Base-by-base conservation (phyloP, 305 asterid species). In the Stenogyne calaminthoides region DNA sequence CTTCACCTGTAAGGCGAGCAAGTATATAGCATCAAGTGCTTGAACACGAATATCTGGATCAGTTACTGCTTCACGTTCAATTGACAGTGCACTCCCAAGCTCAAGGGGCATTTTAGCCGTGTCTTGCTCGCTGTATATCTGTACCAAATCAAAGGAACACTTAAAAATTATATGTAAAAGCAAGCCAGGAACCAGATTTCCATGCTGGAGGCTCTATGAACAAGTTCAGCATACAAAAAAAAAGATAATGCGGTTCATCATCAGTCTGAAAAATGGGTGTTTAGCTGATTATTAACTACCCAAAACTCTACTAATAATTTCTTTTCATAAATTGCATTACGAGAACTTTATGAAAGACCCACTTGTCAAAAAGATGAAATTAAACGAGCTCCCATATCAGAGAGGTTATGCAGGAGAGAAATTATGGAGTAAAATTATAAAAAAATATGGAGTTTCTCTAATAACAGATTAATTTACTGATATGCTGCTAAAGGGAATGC, bases 71-170 rank as follows among this genome's bases (percentile, higher is more conserved):
- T 95, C 98, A 29, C 99, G 97, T 79, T 92, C 96, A 10, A 95
- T 92, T 61, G 98, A 92, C 71, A 95, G 95, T 25, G 93, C 94
- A 82, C 96, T 88, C 14, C 85, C 96, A 32, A 95, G 96, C 88
- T 95, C 99, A 40, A 75, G 96, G 19, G 99, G 98, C 99, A 95
- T 95, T 82, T 95, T 95, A 62, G 91, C 80, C 2, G 90, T 82
- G 73, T 95, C 97, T 81, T 87, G 85, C 83, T 86, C 82, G 54
- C 77, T 78, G 67, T 88, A 89, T 71, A 89, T 78, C 96, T 89
- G 87, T 58, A 63, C 69, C 44, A 78, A 29, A 71, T 75, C 39
- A 46, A n/a, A 3, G 36, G 27, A 64, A 14, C 7, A 40, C 32
- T 39, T 6, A 73, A 39, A 73, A 39, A 51, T 2, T 71, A 11